These are phyloP conservation scores for Teratosphaeria destructans DNA, from an alignment of 2,329 filamentous ascomycete genomes.

Conservation along the genomic window DNA sequence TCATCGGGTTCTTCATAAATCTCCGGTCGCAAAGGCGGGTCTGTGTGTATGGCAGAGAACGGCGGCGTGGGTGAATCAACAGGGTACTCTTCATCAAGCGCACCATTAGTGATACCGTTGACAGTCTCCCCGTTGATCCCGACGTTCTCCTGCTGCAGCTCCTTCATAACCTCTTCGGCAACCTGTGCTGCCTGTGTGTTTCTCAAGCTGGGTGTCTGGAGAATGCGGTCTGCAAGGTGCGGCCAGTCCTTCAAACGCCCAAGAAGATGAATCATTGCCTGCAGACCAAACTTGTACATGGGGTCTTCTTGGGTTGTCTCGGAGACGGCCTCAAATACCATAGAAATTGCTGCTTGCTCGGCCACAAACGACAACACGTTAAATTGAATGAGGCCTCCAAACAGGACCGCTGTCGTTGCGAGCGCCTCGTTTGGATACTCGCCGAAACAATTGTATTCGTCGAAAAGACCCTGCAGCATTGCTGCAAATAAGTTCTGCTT, in stretches of 20 bases:
- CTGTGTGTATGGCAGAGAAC: conserved; percentile 70
- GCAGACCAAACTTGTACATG: conserved; percentile 97
- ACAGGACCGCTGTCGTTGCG: conserved; percentile 89
- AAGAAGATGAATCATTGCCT: conserved; percentile 83
- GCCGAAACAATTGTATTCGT: conserved; percentile 90
- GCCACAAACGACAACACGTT: conserved; percentile 83
- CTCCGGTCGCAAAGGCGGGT: conserved; percentile 52
- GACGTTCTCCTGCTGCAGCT: conserved; percentile 18
- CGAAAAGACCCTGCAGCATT: conserved; percentile 96
- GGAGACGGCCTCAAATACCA: conserved; percentile 93
- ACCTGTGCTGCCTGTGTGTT: conserved; percentile 52
- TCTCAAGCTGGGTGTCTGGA: conserved; percentile 71
- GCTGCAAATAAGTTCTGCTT: conserved; percentile 95
- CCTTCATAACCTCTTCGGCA: conserved; percentile 21
- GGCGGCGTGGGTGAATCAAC: conserved; percentile 55
- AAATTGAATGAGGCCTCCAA: conserved; percentile 80
- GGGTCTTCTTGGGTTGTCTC: conserved; percentile 72
- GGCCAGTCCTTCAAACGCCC: conserved; percentile 83
- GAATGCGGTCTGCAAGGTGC: conserved; percentile 77
- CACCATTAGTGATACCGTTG: conserved; percentile 60
- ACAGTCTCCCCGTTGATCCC: conserved; percentile 20
- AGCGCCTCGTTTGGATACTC: conserved; percentile 95
- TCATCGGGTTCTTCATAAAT: conserved; percentile 73
- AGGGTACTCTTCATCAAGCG: conserved; percentile 49
- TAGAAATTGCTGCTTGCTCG: conserved; percentile 84